Evolutionary conservation across 371 early-diverging fungal species (phyloP).

Genomic region (Mortierella sp.): DNA sequence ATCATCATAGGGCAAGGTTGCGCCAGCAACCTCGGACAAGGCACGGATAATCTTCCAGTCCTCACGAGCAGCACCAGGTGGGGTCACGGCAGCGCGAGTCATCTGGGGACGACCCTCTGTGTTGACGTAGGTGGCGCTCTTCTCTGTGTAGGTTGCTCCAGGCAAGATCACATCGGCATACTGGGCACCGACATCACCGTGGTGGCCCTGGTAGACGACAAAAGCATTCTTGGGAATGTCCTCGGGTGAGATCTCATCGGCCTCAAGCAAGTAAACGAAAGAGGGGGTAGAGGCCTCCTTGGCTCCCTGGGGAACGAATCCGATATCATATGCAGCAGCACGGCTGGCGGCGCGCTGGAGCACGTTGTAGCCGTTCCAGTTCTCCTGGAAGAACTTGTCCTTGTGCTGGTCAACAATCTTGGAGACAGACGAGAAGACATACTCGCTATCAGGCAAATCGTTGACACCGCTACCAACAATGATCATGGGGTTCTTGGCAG

Average conservation of each 20-base stretch:
- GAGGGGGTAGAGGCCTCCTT: constrained; percentile 60
- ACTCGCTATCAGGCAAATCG: constrained; percentile 78
- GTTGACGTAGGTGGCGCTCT: constrained; percentile 94
- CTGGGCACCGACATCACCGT: constrained; percentile 96
- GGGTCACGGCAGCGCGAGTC: constrained; percentile 92
- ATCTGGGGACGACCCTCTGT: constrained; percentile 95
- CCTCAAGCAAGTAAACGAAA: constrained; percentile 93
- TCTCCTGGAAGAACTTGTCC: constrained; percentile 76
- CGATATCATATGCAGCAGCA: constrained; percentile 93
- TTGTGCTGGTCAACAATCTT: constrained; percentile 75
- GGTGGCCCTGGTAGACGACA: constrained; percentile 98
- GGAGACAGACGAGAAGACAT: constrained; percentile 75
- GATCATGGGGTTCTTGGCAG: constrained; percentile 93
- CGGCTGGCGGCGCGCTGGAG: constrained; percentile 90
- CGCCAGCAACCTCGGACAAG: constrained; percentile 89
- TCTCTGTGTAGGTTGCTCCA: constrained; percentile 97
- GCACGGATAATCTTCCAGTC: constrained; percentile 99
- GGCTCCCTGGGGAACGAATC: constrained; percentile 75
- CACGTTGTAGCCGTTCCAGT: constrained; percentile 92
- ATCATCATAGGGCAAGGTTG: constrained; percentile 91
- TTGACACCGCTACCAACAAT: constrained; percentile 87
- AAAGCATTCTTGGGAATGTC: constrained; percentile 92
- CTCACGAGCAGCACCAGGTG: constrained; percentile 93
- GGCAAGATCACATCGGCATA: constrained; percentile 96
- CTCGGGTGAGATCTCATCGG: constrained; percentile 82